Evolutionary conservation across 495 filamentous ascomycete species (phyloP).

Genomic region (Glonium stellatum): DNA sequence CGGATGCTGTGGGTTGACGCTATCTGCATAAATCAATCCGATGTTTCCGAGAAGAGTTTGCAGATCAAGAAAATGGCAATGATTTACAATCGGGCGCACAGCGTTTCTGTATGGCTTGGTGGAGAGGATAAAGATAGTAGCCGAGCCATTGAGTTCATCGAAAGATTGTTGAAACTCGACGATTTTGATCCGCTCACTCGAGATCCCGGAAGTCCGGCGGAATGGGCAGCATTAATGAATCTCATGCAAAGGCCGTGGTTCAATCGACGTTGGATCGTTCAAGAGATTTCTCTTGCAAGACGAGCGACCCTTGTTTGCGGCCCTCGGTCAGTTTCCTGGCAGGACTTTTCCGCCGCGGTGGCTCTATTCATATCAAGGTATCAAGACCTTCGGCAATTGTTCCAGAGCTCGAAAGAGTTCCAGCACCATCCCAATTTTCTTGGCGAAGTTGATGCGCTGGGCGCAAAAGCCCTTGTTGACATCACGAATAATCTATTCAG

Average conservation of each 20-base stretch:
- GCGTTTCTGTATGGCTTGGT: slow-evolving; percentile 23
- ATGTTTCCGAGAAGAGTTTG: slow-evolving; percentile 15
- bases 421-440: slow-evolving; percentile 20
- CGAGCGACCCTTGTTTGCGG: slow-evolving; percentile 18
- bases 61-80: slow-evolving; percentile 22
- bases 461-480: slow-evolving; percentile 14
- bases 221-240: slow-evolving; percentile 20
- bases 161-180: slow-evolving; percentile 11
- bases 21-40: not conserved
- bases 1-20: not conserved
- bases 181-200: slow-evolving; percentile 19
- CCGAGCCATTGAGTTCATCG: slow-evolving; percentile 19
- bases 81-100: slow-evolving; percentile 19
- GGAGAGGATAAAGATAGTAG: slow-evolving; percentile 14
- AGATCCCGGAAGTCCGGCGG: slow-evolving; percentile 2
- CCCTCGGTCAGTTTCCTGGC: slow-evolving; percentile 15
- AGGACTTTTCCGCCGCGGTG: slow-evolving; percentile 18
- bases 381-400: slow-evolving; percentile 19
- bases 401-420: slow-evolving; percentile 14
- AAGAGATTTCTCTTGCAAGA: slow-evolving; percentile 22
- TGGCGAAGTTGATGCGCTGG: slow-evolving; percentile 18
- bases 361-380: slow-evolving; percentile 12
- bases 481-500: slow-evolving; percentile 21
- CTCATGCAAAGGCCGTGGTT: slow-evolving; percentile 27
- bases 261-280: slow-evolving; percentile 25